These are phyloP conservation scores for Claviceps capensis DNA, from an alignment of 2,329 filamentous ascomycete genomes.

Conservation along the genomic window DNA sequence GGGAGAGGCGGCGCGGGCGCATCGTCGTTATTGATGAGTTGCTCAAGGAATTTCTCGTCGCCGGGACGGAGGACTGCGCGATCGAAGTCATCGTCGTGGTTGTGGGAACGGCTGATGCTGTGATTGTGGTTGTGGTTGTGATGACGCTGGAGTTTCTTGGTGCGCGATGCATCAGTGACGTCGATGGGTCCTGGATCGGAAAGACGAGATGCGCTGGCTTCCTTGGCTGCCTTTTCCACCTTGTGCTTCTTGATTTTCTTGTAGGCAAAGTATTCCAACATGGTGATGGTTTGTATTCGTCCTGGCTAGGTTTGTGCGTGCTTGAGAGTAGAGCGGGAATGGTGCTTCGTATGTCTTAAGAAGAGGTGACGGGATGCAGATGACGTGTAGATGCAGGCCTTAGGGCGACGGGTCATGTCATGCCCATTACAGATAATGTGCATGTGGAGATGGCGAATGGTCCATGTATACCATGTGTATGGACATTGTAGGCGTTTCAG, in stretches of 20 bases:
- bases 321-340: too few relatives aligned
- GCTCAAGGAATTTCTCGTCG: constrained; percentile 45
- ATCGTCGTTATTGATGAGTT: constrained; percentile 31
- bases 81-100: constrained; percentile 6
- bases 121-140: not conserved
- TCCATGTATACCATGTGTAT: too few relatives aligned
- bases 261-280: constrained; percentile 50
- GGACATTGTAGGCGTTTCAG: too few relatives aligned
- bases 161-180: constrained; percentile 1
- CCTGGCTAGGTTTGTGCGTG: too few relatives aligned
- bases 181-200: constrained; percentile 6
- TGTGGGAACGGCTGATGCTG: constrained; percentile 5
- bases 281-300: constrained; percentile 17
- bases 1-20: constrained; percentile 40
- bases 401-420: too few relatives aligned
- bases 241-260: constrained; percentile 50
- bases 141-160: not conserved
- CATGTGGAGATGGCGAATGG: too few relatives aligned
- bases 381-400: too few relatives aligned
- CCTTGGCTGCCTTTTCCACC: constrained; percentile 30
- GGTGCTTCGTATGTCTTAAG: too few relatives aligned
- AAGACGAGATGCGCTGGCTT: constrained; percentile 6
- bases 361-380: too few relatives aligned
- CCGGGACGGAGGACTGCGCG: constrained; percentile 37
- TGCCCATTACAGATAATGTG: too few relatives aligned